These are phyloP conservation scores for Colletotrichum sp. DNA, from an alignment of 2,329 filamentous ascomycete genomes.

Conservation along the genomic window DNA sequence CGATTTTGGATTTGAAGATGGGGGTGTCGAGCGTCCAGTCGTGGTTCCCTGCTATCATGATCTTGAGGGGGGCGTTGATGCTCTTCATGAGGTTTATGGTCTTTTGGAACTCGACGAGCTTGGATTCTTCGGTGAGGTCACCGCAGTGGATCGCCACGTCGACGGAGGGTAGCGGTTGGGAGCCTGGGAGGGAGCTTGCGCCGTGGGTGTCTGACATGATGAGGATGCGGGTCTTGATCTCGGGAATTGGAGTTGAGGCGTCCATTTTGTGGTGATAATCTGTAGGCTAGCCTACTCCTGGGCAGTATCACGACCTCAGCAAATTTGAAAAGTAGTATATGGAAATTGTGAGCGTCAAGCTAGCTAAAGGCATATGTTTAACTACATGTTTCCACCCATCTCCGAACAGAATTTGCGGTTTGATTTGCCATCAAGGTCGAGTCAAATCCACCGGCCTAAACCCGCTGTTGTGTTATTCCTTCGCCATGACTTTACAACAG, in stretches of 20 bases:
- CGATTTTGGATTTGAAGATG: not conserved
- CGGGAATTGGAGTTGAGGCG: accelerated
- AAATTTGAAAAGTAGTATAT: not conserved
- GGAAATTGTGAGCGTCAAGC: not conserved
- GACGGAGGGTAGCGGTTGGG: slow-evolving; percentile 33
- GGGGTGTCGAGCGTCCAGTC: slow-evolving; percentile 47
- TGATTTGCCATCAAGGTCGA: not conserved
- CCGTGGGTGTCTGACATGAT: slow-evolving; percentile 46
- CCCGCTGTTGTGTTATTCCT: not conserved
- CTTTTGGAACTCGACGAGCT: slow-evolving; percentile 40
- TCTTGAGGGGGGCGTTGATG: slow-evolving; percentile 49
- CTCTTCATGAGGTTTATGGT: slow-evolving; percentile 41
- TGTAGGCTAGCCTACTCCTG: not conserved
- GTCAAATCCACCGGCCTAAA: accelerated
- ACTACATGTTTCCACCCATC: not conserved
- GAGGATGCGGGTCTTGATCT: slow-evolving; percentile 40
- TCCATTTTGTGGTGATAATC: not conserved
- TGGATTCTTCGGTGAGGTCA: slow-evolving; percentile 52
- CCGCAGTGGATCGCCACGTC: slow-evolving; percentile 58
- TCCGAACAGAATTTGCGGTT: not conserved
- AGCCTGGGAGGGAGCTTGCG: slow-evolving; percentile 14
- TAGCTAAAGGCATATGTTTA: not conserved
- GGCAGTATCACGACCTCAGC: not conserved
- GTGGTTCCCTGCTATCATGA: slow-evolving; percentile 58
- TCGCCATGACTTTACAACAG: accelerated